Conservation (phyloP, 139 green algal genomes). For the Tetraselmis striata region DNA sequence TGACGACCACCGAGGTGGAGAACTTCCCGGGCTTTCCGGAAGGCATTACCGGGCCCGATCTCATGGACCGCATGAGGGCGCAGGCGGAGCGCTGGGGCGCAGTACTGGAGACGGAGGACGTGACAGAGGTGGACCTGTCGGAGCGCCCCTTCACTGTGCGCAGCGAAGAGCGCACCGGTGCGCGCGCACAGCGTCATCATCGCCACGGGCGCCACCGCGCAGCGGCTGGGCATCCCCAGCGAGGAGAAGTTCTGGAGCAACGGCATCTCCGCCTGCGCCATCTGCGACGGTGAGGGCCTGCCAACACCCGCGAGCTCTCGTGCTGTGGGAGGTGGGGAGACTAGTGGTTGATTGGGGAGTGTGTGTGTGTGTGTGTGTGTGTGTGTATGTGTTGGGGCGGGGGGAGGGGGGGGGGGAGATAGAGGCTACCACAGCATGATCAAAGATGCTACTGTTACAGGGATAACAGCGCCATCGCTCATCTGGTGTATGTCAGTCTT, state of each 20-base stretch:
- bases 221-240: slow-evolving; percentile 73
- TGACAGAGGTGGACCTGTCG: slow-evolving; percentile 78
- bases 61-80: slow-evolving; percentile 93
- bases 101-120: slow-evolving; percentile 86
- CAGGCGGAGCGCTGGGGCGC: slow-evolving; percentile 94
- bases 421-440: too few relatives aligned
- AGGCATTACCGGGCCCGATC: slow-evolving; percentile 90
- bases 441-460: too few relatives aligned
- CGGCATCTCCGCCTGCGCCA: slow-evolving; percentile 93
- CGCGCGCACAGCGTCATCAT: slow-evolving; percentile 83
- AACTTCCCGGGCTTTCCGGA: slow-evolving; percentile 97
- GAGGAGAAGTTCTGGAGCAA: slow-evolving; percentile 87
- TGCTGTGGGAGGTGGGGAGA: not conserved
- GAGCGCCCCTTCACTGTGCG: slow-evolving; percentile 71
- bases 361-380: too few relatives aligned
- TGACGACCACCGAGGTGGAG: slow-evolving; percentile 90
- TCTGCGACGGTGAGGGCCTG: slow-evolving; percentile 90
- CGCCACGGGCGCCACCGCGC: slow-evolving; percentile 90
- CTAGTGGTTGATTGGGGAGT: not conserved
- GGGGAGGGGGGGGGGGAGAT: too few relatives aligned
- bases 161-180: slow-evolving; percentile 56
- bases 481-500: too few relatives aligned
- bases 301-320: too few relatives aligned
- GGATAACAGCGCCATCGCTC: too few relatives aligned
- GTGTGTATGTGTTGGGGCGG: too few relatives aligned